A percentile compares a stretch with the other conserved stretches of the same genome.
Evolutionary conservation across 805 yeast species (phyloP).

Genomic region (Kluyveromyces starmeri): DNA sequence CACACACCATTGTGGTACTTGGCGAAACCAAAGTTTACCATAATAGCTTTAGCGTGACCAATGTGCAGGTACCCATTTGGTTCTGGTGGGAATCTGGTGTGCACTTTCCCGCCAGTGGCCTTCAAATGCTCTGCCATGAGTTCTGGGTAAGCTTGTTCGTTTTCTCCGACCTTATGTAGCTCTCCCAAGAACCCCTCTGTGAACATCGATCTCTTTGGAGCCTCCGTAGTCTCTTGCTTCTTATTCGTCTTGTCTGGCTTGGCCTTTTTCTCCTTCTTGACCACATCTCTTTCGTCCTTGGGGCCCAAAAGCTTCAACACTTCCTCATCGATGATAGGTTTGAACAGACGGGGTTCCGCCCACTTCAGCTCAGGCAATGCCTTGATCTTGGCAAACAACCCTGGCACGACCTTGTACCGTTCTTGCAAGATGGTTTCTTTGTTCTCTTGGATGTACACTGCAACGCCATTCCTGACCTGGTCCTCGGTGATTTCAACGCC

Average conservation of each 20-base stretch:
- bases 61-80: slow-evolving; percentile 98
- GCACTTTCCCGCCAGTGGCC: slow-evolving; percentile 72
- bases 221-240: slow-evolving; percentile 9
- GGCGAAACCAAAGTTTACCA: slow-evolving; percentile 97
- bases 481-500: slow-evolving; percentile 66
- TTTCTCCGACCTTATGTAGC: slow-evolving; percentile 90
- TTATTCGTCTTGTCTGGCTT: slow-evolving; percentile 27
- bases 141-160: slow-evolving; percentile 84
- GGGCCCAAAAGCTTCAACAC: slow-evolving; percentile 76
- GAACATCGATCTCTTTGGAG: slow-evolving; percentile 64
- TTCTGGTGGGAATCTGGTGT: slow-evolving; percentile 94
- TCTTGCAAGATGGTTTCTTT: slow-evolving; percentile 53
- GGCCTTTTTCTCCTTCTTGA: slow-evolving; percentile 67
- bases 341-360: slow-evolving; percentile 84
- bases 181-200: slow-evolving; percentile 93
- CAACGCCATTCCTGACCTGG: slow-evolving; percentile 51
- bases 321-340: slow-evolving; percentile 76
- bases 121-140: slow-evolving; percentile 71
- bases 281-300: slow-evolving; percentile 86
- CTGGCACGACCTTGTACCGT: slow-evolving; percentile 74
- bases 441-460: slow-evolving; percentile 49
- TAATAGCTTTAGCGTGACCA: slow-evolving; percentile 96
- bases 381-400: slow-evolving; percentile 68
- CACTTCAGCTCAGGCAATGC: slow-evolving; percentile 70
- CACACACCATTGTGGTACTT: slow-evolving; percentile 79